Evolutionary conservation across 2,329 filamentous ascomycete species (phyloP), one percentile per base, ranked within the genome.

Genomic region (Diaporthe citrichinensis): DNA sequence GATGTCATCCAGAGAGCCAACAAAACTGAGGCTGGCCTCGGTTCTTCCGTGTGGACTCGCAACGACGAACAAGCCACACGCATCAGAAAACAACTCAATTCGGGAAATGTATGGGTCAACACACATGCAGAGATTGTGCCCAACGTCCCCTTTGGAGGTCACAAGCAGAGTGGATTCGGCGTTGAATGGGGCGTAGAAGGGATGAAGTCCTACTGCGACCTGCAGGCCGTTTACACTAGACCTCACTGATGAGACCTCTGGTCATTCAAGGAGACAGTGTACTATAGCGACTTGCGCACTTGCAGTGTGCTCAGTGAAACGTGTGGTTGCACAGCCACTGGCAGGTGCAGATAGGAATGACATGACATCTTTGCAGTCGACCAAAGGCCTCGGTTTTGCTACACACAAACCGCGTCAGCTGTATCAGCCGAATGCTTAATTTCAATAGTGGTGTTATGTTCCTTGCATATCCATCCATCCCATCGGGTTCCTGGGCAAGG

Each of bases 71-170:
- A 85, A 69, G 89, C 88, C 3, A 81, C 85, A 78, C 81, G 84
- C 62, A 86, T 90, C 74, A 88, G 86, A 7, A 82, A 82, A 59
- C 81, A 84, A 46, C 80, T 91, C 15, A 83, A 89, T 79, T 87
- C 88, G 15, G 90, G 90, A 3, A 89, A 83, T 51, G 87, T 91
- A 23, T 91, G 87, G 81, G 84, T 91, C 75, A 91, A 91, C 82
- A n/a, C 58, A 44, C 71, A 73, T 15, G 46, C 51, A 25, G 44
- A 51, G 23, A n/a, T 67, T 14, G 12, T 49, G 80, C 81, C 1
- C 84, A 86, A 36, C 36, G 59, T 65, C 23, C 57, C 71, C 15
- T 73, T 65, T 51, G 71, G 58, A 17, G 71, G 71, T 28, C 46
- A 62, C 36, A 73, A 62, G 51, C 57, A 73, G 25, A 59, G 51